phyloP scores from a whole-genome alignment of 2,329 filamentous ascomycete species.

The Fusarium secorum region DNA sequence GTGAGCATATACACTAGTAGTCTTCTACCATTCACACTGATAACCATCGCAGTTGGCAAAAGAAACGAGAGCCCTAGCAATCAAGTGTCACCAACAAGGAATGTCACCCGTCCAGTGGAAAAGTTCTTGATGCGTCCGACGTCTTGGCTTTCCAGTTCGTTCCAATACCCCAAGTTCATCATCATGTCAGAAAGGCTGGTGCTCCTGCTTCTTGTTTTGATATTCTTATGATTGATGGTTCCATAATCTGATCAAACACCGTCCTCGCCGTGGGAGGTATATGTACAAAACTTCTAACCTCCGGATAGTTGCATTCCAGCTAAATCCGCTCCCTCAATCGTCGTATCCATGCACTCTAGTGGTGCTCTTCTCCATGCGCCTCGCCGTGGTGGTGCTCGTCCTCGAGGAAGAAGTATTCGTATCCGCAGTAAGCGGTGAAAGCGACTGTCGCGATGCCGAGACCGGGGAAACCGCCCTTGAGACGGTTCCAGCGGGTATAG shows the following conservation, averaged over 20 bases:
- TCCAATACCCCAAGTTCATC: not conserved
- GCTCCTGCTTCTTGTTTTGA: not conserved
- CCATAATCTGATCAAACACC: constrained; percentile 28
- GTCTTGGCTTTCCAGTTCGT: not conserved
- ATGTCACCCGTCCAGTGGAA: not conserved
- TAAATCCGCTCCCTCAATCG: constrained; percentile 13
- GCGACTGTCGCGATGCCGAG: constrained; percentile 92
- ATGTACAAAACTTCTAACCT: constrained; percentile 37
- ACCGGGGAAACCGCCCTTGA: constrained; percentile 86
- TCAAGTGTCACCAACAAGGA: not conserved
- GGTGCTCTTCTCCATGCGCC: constrained; percentile 65
- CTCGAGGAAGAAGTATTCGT: constrained; percentile 86
- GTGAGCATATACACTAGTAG: not conserved
- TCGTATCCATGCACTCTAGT: constrained; percentile 47
- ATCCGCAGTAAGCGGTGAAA: constrained; percentile 87
- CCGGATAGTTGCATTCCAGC: constrained; percentile 16
- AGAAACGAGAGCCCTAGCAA: not conserved
- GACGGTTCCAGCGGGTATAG: constrained; percentile 89
- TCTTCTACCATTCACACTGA: not conserved
- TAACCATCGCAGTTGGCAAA: not conserved
- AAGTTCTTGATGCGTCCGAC: not conserved
- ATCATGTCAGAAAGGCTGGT: not conserved
- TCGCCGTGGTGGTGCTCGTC: constrained; percentile 69
- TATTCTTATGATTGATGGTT: constrained; percentile 33
- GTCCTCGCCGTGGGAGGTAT: constrained; percentile 32